Evolutionary conservation across 306 rosid genomes (phyloP).

Genomic region (Senna tora): DNA sequence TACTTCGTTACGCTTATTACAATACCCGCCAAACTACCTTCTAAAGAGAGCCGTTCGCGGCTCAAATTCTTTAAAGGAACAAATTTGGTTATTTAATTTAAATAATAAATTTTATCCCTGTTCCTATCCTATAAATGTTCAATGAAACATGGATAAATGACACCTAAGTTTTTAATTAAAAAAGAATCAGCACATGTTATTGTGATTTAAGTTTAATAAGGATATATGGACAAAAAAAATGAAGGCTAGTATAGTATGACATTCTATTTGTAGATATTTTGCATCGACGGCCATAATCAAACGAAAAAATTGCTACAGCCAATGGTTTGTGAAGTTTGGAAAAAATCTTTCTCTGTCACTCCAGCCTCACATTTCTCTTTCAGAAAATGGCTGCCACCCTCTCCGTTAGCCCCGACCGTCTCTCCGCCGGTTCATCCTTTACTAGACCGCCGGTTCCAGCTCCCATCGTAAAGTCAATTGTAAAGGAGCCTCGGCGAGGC

Average conservation of each 20-base stretch:
- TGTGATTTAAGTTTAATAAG: too few species aligned
- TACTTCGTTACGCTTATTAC: too few species aligned
- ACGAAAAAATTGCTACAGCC: not conserved
- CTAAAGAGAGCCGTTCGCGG: not conserved
- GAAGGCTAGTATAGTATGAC: not conserved
- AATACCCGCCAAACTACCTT: not conserved
- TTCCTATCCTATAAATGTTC: too few species aligned
- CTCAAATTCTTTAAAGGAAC: not conserved
- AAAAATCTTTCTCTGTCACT: not conserved
- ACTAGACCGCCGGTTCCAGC: constrained; percentile 43
- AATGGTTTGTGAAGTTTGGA: not conserved
- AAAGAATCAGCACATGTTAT: too few species aligned
- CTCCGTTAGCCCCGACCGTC: constrained; percentile 81
- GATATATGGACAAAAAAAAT: not conserved
- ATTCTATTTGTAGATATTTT: not conserved
- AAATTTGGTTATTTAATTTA: too few species aligned
- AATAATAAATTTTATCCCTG: too few species aligned
- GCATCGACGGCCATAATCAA: not conserved
- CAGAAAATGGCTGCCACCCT: constrained; percentile 67
- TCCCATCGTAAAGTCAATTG: constrained; percentile 35
- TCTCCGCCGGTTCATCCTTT: constrained; percentile 61
- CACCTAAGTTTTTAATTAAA: too few species aligned
- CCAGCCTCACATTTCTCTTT: constrained; percentile 48
- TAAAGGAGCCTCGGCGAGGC: constrained; percentile 47
- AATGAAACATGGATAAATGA: too few species aligned